Percentiles rank a stretch among this genome's conserved stretches.
Evolutionary conservation across 208 protist genomes (phyloP).

Genomic region (Trichomonas gallinae): DNA sequence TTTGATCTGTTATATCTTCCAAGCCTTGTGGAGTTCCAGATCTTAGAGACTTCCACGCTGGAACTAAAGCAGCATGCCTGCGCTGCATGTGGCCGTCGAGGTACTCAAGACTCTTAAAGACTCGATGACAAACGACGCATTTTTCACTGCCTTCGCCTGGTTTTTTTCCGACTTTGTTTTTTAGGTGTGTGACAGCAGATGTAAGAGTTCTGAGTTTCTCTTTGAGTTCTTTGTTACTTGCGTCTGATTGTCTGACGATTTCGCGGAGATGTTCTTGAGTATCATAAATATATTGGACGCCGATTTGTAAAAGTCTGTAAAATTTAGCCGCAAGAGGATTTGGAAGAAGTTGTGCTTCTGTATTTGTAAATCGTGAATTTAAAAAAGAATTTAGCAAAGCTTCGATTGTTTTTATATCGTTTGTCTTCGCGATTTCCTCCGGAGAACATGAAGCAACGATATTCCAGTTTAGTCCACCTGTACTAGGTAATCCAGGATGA

Average conservation of each 20-base stretch:
- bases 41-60: not conserved
- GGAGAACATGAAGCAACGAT: not conserved
- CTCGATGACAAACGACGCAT: not conserved
- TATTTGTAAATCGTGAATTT: not conserved
- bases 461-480: not conserved
- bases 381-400: not conserved
- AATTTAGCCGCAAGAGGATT: not conserved
- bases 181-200: not conserved
- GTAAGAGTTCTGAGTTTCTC: not conserved
- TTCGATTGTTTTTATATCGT: not conserved
- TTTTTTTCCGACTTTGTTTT: not conserved
- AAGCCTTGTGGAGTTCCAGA: not conserved
- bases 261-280: not conserved
- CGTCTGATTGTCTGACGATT: not conserved
- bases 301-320: not conserved
- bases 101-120: not conserved
- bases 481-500: not conserved
- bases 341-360: not conserved
- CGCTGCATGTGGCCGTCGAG: not conserved
- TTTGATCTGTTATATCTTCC: not conserved
- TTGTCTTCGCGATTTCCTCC: not conserved
- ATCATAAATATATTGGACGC: constrained; percentile 5
- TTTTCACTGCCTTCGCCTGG: not conserved
- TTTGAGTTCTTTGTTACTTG: not conserved
- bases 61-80: not conserved